phyloP scores from a whole-genome alignment of 169 alveolate genomes.

The Plasmodium cynomolgi region DNA sequence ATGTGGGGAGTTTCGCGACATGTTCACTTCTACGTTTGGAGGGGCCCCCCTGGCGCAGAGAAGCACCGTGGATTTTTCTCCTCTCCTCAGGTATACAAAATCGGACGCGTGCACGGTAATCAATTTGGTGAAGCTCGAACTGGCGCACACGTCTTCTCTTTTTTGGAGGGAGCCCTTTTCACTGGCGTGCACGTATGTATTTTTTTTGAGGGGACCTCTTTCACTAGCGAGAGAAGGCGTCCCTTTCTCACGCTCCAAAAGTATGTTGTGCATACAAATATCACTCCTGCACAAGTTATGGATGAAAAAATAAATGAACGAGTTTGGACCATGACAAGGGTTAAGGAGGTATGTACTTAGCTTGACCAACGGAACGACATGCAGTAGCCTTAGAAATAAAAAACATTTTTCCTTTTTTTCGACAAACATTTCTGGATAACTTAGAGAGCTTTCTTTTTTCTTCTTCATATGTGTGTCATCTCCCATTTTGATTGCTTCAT shows the following conservation, averaged over 20 bases:
- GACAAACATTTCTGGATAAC: slow-evolving; percentile 19
- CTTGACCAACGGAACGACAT: slow-evolving; percentile 42
- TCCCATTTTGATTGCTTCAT: not conserved
- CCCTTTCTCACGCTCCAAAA: slow-evolving; percentile 6
- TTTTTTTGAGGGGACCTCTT: not conserved
- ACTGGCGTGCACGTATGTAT: too few relatives aligned
- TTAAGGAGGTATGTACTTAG: slow-evolving; percentile 20
- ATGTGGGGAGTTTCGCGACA: not conserved
- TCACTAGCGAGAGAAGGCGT: not conserved
- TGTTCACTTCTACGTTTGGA: not conserved
- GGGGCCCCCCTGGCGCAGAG: not conserved
- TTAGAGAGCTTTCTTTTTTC: not conserved
- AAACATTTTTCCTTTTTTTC: slow-evolving; percentile 38
- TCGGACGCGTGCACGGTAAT: slow-evolving; percentile 22
- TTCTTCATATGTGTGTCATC: not conserved
- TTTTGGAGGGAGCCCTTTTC: not conserved
- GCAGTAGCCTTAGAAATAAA: slow-evolving; percentile 27
- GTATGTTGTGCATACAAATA: slow-evolving; percentile 15
- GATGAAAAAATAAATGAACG: slow-evolving; percentile 38
- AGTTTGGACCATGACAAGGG: not conserved
- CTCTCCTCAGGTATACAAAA: slow-evolving; percentile 21
- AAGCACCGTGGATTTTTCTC: slow-evolving; percentile 16
- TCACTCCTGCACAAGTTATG: slow-evolving; percentile 39
- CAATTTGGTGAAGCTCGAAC: not conserved
- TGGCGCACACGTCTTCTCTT: not conserved